Evolutionary conservation across 129 eudicot species (phyloP), one percentile per base, ranked within the genome.

Genomic region (Ambrosia trifida): DNA sequence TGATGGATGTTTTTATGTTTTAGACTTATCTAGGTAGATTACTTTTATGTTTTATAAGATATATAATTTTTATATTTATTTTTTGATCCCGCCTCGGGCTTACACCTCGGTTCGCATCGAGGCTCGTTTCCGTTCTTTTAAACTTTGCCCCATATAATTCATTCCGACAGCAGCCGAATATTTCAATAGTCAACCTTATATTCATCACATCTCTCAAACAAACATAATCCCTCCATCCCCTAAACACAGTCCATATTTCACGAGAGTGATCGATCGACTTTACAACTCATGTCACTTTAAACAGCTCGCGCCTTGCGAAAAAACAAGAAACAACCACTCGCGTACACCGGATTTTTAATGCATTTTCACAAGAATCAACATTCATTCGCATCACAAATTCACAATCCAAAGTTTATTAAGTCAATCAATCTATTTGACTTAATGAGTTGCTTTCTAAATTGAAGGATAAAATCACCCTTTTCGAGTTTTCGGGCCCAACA

Each of bases 371-470:
- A 32, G 8, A 65, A 73, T 52, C 69, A 33, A 33, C 31, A 13
- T 49, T 2, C 35, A 14, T 49, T 41, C 31, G 68, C 58, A 53
- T 38, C 5, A 38, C 38, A 50, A 18, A 74, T 30, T 63, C 30
- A 28, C 63, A 24, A 11, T 8, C 38, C 38, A 9, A 17, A 7
- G 11, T 62, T 17, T 18, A n/a, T 49, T 49, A 64, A 36, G 31
- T 73, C 52, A 40, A 50, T 35, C 64, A 20, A 38, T 18, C 11
- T 33, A 20, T 8, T 74, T 64, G 53, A 64, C 56, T 3, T 51
- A 33, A 58, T 5, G 0, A 51, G 49, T 10, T 67, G 40, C 18
- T 68, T 30, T 31, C 45, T 14, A 68, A 13, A 16, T 31, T 33
- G 46, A 68, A 50, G 41, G 17, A 16, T 30, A 11, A 30, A 30